These are phyloP conservation scores for Gaeumannomyces tritici DNA, from an alignment of 2,329 filamentous ascomycete species.

Conservation along the genomic window DNA sequence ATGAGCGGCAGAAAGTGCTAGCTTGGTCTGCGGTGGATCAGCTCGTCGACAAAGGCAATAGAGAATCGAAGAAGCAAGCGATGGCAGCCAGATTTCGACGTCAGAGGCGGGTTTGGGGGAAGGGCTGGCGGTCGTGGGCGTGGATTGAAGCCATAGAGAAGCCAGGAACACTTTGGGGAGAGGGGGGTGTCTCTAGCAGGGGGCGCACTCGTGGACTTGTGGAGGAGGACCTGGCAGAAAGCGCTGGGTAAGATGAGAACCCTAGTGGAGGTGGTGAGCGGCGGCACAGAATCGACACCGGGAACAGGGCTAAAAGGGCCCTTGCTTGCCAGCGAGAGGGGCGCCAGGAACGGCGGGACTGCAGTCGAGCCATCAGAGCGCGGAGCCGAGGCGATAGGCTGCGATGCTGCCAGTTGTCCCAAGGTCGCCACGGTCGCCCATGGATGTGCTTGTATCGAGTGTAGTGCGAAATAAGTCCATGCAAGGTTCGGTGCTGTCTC, in stretches of 20 bases:
- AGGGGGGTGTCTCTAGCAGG: background rate
- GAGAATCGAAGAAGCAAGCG: background rate
- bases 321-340: background rate
- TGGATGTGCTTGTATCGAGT: background rate
- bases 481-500: conserved; percentile 7
- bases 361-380: background rate
- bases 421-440: background rate
- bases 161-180: background rate
- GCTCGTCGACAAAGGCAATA: background rate
- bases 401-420: background rate
- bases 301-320: background rate
- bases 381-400: background rate
- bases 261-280: background rate
- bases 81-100: background rate
- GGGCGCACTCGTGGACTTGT: no score
- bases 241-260: background rate
- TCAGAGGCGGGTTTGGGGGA: background rate
- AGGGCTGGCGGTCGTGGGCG: background rate
- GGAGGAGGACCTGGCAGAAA: no score
- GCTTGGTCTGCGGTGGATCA: no score
- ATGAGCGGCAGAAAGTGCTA: no score
- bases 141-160: background rate
- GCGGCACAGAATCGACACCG: background rate
- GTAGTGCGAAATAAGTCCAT: background rate
- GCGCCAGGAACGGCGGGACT: background rate